Evolutionary conservation across 805 yeast genomes (phyloP).

Genomic region (Ogataea neopini): DNA sequence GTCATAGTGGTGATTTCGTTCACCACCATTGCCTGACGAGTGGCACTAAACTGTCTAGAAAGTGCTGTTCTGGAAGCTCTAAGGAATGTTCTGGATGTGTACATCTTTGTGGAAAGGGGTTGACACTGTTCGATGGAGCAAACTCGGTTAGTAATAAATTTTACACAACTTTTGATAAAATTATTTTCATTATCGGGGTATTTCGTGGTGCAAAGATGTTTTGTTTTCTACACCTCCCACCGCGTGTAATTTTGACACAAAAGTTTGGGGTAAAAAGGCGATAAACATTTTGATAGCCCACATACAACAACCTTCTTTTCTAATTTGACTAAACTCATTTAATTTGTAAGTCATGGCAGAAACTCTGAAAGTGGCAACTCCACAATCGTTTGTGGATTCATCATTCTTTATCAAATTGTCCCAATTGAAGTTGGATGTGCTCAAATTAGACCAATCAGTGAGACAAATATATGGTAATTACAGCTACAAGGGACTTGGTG

Average conservation of each 20-base stretch:
- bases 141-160: too few relatives aligned
- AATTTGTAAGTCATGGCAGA: background rate
- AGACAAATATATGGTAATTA: slow-evolving; percentile 44
- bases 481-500: slow-evolving; percentile 31
- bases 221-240: background rate
- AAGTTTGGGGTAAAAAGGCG: slow-evolving; percentile 9
- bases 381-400: slow-evolving; percentile 79
- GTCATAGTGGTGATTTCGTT: slow-evolving; percentile 35
- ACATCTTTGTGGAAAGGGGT: background rate
- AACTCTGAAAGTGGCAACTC: slow-evolving; percentile 44
- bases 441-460: slow-evolving; percentile 59
- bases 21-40: slow-evolving; percentile 25
- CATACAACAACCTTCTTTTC: background rate
- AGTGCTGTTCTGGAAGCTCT: slow-evolving; percentile 1
- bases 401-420: slow-evolving; percentile 81
- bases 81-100: background rate
- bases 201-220: background rate
- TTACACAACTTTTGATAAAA: too few relatives aligned
- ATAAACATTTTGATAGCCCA: slow-evolving; percentile 2
- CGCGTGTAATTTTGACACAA: slow-evolving; percentile 1
- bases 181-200: too few relatives aligned
- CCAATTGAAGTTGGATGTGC: slow-evolving; percentile 68
- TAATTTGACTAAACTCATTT: too few relatives aligned
- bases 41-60: slow-evolving; percentile 17
- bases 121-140: too few relatives aligned